These are phyloP conservation scores for Sclerotinia glacialis DNA, from an alignment of 2,329 filamentous ascomycete genomes.

Conservation along the genomic window DNA sequence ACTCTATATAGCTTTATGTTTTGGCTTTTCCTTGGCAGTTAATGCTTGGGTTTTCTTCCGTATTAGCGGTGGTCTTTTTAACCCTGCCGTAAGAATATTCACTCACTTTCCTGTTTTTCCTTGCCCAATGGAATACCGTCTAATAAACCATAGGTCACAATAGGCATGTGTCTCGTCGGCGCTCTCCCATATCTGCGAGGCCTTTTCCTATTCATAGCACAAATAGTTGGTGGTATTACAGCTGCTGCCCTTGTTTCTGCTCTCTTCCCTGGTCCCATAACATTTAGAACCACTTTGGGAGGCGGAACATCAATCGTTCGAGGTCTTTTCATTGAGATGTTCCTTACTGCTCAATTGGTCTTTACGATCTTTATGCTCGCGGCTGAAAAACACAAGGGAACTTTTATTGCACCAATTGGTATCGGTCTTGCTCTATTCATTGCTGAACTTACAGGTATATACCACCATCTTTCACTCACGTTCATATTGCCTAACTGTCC, in stretches of 20 bases:
- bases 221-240: conserved; percentile 40
- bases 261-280: conserved; percentile 44
- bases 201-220: conserved; percentile 38
- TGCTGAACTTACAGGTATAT: conserved; percentile 40
- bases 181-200: conserved; percentile 39
- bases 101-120: background rate
- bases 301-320: conserved; percentile 44
- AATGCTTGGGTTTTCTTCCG: conserved; percentile 57
- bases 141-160: conserved; percentile 34
- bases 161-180: conserved; percentile 42
- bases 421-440: conserved; percentile 49
- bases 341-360: conserved; percentile 48
- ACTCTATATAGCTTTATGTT: conserved; percentile 36
- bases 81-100: conserved; percentile 42
- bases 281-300: conserved; percentile 44
- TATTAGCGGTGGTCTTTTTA: conserved; percentile 51
- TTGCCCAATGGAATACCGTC: conserved; percentile 42
- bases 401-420: conserved; percentile 49
- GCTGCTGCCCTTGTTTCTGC: conserved; percentile 42
- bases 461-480: conserved; percentile 40
- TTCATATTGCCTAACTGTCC: conserved; percentile 47
- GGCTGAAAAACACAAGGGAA: conserved; percentile 48
- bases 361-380: conserved; percentile 53
- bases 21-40: conserved; percentile 44
- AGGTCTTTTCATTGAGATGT: conserved; percentile 50